Evolutionary conservation across 2,329 filamentous ascomycete species (phyloP).

Genomic region (Aspergillus hortae): DNA sequence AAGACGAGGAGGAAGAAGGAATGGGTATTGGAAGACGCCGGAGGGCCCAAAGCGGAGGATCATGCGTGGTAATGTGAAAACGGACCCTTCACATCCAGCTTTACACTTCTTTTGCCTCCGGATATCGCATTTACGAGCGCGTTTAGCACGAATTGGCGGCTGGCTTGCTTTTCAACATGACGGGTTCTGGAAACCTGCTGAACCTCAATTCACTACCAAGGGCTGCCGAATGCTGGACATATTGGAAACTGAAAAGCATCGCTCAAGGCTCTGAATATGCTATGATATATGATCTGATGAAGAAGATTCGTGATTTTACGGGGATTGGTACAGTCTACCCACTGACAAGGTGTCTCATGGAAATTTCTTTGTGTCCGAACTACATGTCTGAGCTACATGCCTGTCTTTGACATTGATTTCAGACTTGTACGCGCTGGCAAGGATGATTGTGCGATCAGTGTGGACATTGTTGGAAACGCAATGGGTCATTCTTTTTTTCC

Average conservation of each 20-base stretch:
- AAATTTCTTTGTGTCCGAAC: slow-evolving; percentile 1
- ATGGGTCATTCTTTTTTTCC: background rate
- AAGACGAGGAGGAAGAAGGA: slow-evolving; percentile 65
- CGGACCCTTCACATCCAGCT: background rate
- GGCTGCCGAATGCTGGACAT: slow-evolving; percentile 10
- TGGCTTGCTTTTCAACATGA: background rate
- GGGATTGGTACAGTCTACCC: background rate
- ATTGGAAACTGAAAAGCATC: slow-evolving; percentile 7
- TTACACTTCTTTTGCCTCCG: background rate
- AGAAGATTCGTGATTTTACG: background rate
- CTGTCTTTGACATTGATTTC: background rate
- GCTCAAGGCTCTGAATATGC: slow-evolving; percentile 2
- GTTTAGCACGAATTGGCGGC: background rate
- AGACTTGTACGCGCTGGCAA: background rate
- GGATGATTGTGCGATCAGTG: background rate
- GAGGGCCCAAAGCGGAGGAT: slow-evolving; percentile 62
- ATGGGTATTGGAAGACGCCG: slow-evolving; percentile 49
- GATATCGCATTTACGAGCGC: background rate
- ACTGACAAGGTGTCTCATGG: background rate
- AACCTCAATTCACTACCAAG: background rate
- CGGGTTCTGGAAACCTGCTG: slow-evolving; percentile 14
- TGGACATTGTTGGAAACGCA: background rate
- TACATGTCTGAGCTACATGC: background rate
- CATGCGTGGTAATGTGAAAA: slow-evolving; percentile 59
- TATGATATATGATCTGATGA: slow-evolving; percentile 13